Percentiles rank a stretch among this genome's conserved stretches.
phyloP scores from a whole-genome alignment of 75 land plant species.

The Selaginella tamariscina region DNA sequence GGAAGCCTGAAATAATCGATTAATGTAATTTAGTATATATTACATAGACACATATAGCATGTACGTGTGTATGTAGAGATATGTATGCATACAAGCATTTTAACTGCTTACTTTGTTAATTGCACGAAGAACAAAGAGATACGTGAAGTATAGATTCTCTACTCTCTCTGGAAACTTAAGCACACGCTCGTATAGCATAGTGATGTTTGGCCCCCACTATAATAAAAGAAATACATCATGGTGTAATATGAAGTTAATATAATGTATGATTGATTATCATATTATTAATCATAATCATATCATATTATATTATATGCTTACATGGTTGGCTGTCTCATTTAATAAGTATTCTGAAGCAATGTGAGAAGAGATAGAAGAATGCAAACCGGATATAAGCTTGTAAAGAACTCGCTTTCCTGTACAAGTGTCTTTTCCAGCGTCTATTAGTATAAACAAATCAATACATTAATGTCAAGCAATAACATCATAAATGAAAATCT shows the following conservation, averaged over 20 bases:
- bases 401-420: slow-evolving; percentile 65
- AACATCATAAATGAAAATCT: neutral
- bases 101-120: slow-evolving; percentile 45
- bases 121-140: slow-evolving; percentile 81
- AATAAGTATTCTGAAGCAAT: slow-evolving; percentile 84
- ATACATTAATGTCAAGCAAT: neutral
- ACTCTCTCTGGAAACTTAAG: slow-evolving; percentile 56
- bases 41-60: too few species aligned
- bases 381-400: slow-evolving; percentile 86
- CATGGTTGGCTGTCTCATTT: slow-evolving; percentile 52
- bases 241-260: too few species aligned
- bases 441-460: slow-evolving; percentile 14
- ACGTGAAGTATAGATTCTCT: slow-evolving; percentile 77
- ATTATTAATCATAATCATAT: too few species aligned
- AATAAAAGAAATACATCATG: neutral
- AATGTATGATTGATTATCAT: too few species aligned
- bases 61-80: too few species aligned
- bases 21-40: too few species aligned
- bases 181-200: slow-evolving; percentile 65
- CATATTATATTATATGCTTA: too few species aligned
- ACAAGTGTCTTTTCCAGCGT: slow-evolving; percentile 33
- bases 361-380: slow-evolving; percentile 82
- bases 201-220: slow-evolving; percentile 75
- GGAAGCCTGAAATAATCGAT: slow-evolving; percentile 37
- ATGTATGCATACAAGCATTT: neutral